Base-by-base conservation (phyloP, 768 basidiomycete species). In the Boletus tylopilopsis region DNA sequence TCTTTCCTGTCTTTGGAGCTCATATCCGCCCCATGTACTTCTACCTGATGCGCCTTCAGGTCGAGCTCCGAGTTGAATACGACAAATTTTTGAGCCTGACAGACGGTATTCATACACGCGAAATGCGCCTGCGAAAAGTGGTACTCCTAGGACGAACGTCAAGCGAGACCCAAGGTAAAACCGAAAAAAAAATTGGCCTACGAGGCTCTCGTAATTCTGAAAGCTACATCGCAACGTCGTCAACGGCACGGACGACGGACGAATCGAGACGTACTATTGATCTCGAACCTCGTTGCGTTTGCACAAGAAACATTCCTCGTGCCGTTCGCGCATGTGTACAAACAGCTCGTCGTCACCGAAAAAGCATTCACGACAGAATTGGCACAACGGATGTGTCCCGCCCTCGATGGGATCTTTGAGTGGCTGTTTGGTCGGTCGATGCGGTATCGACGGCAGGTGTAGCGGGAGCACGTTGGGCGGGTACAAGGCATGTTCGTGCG, bases 281-380 rank as follows among this genome's bases (percentile, higher is more conserved):
- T 94, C 82, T 55, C 79, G 74, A 34, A 90, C 58, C 7, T 86
- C 92, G 48, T 85, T 79, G 24, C 87, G 78, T 64, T 91, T 92
- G 68, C 96, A 99, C 13, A 99, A 68, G 58, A 96, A 96, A 65
- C 95, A 98, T 61, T 98, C 94, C 67, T 99, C 95, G 69, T 99
- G 95, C 42, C 74, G 76, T 62, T 94, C 86, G 44, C 94, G 81
- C 85, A 97, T 90, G 67, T 99, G 96, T 21, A 83, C 73, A 64
- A 84, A 96, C n/a, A 97, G 71, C 60, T 94, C 94, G 61, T 98
- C 95, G 47, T 87, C 85, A n/a, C 85, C 73, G 64, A 94, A 96
- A 76, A 88, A 94, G 59, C 89, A 94, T 58, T 92, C 87, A n/a
- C 80, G 81, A 59, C 94, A 96, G 66, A 97, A 98, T 60, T 82